These are phyloP conservation scores for Cryphonectria parasitica DNA, from an alignment of 2,329 filamentous ascomycete species.

Conservation along the genomic window DNA sequence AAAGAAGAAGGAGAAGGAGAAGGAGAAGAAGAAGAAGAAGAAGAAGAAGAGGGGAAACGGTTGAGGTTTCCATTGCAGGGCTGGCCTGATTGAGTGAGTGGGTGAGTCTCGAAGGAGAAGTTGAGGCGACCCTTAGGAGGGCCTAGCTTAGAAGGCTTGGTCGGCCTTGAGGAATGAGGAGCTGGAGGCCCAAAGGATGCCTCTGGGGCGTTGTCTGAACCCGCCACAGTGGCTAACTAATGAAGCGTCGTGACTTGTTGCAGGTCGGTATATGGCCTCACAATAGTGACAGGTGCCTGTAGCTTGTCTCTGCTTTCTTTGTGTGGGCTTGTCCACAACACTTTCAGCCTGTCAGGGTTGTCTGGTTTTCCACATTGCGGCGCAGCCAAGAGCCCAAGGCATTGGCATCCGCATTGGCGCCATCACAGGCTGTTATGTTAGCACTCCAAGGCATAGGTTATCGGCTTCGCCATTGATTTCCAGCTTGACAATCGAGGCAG, in stretches of 20 bases:
- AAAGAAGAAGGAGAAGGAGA: not conserved
- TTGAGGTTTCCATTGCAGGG: too few relatives aligned
- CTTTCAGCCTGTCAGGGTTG: not conserved
- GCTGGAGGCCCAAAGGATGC: slow-evolving; percentile 6
- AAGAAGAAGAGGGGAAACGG: too few relatives aligned
- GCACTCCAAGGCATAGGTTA: not conserved
- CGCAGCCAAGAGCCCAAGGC: not conserved
- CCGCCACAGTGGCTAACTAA: not conserved
- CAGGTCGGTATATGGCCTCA: not conserved
- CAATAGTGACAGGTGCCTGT: not conserved
- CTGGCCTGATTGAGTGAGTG: not conserved
- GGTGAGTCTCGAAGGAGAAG: not conserved
- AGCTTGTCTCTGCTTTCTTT: not conserved
- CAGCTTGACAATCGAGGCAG: not conserved
- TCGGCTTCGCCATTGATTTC: not conserved
- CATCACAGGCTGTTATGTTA: not conserved
- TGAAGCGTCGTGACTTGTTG: not conserved
- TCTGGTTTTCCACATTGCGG: not conserved
- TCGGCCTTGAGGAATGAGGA: not conserved
- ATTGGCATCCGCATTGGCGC: not conserved
- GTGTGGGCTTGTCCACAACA: not conserved
- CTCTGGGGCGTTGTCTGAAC: slow-evolving; percentile 4
- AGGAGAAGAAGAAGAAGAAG: not conserved
- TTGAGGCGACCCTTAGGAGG: not conserved
- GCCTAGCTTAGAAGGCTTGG: not conserved